phyloP scores from a whole-genome alignment of 495 filamentous ascomycete genomes.

The Symbiotaphrina buchneri region DNA sequence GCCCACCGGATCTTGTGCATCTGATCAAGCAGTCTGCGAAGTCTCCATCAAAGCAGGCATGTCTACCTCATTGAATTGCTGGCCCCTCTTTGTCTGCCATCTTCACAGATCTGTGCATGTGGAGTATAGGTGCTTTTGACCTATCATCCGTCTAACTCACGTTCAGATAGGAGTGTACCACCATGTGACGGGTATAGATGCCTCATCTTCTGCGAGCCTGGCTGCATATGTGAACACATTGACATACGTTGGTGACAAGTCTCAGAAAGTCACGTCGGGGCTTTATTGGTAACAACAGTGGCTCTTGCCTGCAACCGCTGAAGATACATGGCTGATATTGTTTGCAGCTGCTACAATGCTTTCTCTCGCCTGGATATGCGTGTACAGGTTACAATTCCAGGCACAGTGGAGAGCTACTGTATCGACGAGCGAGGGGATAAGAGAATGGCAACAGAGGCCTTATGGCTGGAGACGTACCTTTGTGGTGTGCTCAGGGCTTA shows the following conservation, averaged over 20 bases:
- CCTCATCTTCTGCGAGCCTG: conserved; percentile 87
- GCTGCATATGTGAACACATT: conserved; percentile 97
- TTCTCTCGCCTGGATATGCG: conserved; percentile 97
- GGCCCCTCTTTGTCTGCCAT: conserved; percentile 1
- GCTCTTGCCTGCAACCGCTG: not conserved
- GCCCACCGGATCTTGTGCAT: conserved; percentile 88
- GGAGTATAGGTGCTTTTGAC: conserved; percentile 1
- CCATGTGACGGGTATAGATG: conserved; percentile 94
- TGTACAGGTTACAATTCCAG: conserved; percentile 88
- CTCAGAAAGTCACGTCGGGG: conserved; percentile 77
- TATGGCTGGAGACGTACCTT: conserved; percentile 95
- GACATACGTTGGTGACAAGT: conserved; percentile 71
- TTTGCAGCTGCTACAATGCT: conserved; percentile 84
- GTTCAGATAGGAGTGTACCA: conserved; percentile 76
- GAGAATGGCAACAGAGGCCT: conserved; percentile 66
- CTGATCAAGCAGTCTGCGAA: conserved; percentile 67
- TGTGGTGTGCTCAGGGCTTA: conserved; percentile 86
- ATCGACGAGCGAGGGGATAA: conserved; percentile 93
- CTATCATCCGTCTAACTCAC: not conserved
- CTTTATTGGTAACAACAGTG: conserved; percentile 71
- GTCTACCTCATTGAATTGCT: conserved; percentile 6
- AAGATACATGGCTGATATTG: conserved; percentile 1
- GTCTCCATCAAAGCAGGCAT: conserved; percentile 38
- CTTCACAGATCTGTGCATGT: conserved; percentile 5
- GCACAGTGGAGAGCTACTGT: conserved; percentile 85